These are phyloP conservation scores for Sicyos edulis DNA, from an alignment of 306 rosid genomes.

Conservation along the genomic window DNA sequence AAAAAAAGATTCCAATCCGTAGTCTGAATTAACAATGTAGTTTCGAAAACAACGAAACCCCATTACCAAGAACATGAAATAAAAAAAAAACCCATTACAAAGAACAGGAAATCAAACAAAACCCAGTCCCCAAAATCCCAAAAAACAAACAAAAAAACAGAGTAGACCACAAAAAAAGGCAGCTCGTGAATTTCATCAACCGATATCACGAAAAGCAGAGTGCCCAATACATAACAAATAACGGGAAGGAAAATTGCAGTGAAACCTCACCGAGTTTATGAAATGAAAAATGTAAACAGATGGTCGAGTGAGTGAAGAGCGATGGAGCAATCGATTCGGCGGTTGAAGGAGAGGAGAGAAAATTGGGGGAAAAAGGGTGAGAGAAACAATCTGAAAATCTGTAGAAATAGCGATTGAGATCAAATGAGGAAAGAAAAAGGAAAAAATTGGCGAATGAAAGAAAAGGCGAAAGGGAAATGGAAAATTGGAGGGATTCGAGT, in stretches of 20 bases:
- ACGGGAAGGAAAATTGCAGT: too few relatives aligned
- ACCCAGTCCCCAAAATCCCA: too few relatives aligned
- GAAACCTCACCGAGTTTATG: not conserved
- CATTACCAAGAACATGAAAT: too few relatives aligned
- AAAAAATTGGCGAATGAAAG: not conserved
- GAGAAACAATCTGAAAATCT: conserved; percentile 4
- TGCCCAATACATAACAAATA: too few relatives aligned
- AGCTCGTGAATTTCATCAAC: too few relatives aligned
- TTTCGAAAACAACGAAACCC: not conserved
- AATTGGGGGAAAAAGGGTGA: not conserved
- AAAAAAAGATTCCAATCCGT: conserved; percentile 19
- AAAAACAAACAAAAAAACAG: not conserved
- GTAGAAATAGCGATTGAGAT: conserved; percentile 3
- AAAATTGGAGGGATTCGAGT: not conserved
- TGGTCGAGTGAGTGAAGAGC: too few relatives aligned
- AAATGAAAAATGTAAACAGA: conserved; percentile 2
- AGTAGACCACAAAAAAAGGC: too few relatives aligned
- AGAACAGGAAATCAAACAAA: not conserved
- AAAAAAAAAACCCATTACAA: too few relatives aligned
- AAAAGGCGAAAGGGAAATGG: not conserved
- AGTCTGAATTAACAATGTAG: not conserved
- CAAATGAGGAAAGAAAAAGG: not conserved
- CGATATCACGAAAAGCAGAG: too few relatives aligned
- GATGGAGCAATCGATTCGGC: too few relatives aligned
- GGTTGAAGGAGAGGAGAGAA: not conserved